Percentiles rank a stretch among this genome's conserved stretches.
These are phyloP conservation scores for Comarum palustre DNA, from an alignment of 306 rosid genomes.

Conservation along the genomic window DNA sequence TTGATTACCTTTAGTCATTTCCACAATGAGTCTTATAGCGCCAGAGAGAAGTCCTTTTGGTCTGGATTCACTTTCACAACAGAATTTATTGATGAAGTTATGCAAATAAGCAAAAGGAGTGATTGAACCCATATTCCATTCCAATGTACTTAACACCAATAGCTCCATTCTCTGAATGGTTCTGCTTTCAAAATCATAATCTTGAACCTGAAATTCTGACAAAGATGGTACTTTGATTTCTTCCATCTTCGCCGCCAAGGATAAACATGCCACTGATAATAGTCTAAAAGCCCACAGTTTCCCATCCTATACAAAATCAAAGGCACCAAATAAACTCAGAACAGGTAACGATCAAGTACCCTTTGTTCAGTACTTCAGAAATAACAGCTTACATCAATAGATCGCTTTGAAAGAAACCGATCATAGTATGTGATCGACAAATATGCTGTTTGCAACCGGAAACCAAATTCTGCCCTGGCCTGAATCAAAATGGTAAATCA, in stretches of 20 bases:
- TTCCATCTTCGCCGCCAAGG: slow-evolving; percentile 94
- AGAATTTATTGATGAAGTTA: slow-evolving; percentile 57
- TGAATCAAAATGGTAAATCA: slow-evolving; percentile 39
- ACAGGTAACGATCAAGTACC: slow-evolving; percentile 5
- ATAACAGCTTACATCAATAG: slow-evolving; percentile 54
- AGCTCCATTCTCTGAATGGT: slow-evolving; percentile 72
- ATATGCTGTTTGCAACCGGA: slow-evolving; percentile 66
- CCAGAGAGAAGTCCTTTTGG: slow-evolving; percentile 41
- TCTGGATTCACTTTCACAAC: slow-evolving; percentile 37
- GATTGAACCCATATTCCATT: slow-evolving; percentile 75
- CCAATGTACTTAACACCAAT: slow-evolving; percentile 58
- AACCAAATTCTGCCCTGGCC: slow-evolving; percentile 60
- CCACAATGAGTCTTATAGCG: slow-evolving; percentile 49
- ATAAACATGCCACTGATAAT: slow-evolving; percentile 67
- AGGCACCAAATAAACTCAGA: not conserved
- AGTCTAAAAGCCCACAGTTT: slow-evolving; percentile 71
- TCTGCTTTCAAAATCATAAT: slow-evolving; percentile 49
- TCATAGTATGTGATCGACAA: slow-evolving; percentile 69
- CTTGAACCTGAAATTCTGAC: slow-evolving; percentile 49
- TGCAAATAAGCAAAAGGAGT: slow-evolving; percentile 76
- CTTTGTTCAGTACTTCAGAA: slow-evolving; percentile 5
- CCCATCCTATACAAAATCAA: slow-evolving; percentile 48
- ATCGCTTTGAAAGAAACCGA: slow-evolving; percentile 64
- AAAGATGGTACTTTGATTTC: slow-evolving; percentile 53
- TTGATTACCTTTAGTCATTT: slow-evolving; percentile 55